Conservation (phyloP, 2,329 filamentous ascomycete species). For the Aspergillus chevalieri region DNA sequence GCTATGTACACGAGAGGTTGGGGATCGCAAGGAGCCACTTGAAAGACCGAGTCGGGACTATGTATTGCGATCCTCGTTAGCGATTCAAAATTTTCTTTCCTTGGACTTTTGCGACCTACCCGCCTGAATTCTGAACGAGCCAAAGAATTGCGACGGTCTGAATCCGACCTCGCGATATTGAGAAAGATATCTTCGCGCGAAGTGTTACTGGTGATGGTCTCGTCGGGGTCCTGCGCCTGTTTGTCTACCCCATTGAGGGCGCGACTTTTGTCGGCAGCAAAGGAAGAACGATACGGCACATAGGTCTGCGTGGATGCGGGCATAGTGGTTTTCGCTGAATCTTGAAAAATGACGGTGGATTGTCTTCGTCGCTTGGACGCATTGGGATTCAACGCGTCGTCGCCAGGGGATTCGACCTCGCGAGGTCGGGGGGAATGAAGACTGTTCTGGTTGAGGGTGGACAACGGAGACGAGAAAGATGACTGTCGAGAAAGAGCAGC, state of each 20-base stretch:
- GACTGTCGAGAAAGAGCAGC: slow-evolving; percentile 6
- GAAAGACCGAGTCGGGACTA: slow-evolving; percentile 35
- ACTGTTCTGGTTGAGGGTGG: slow-evolving; percentile 7
- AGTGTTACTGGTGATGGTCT: slow-evolving; percentile 27
- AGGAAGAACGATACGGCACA: slow-evolving; percentile 19
- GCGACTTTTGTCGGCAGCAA: slow-evolving; percentile 20
- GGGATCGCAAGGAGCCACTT: slow-evolving; percentile 28
- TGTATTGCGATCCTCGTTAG: slow-evolving; percentile 1
- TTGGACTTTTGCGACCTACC: slow-evolving; percentile 21
- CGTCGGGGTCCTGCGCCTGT: slow-evolving; percentile 25
- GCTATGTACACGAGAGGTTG: slow-evolving; percentile 26
- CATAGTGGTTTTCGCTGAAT: slow-evolving; percentile 26
- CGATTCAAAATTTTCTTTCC: background rate
- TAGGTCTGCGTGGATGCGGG: slow-evolving; percentile 26
- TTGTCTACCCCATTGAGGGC: slow-evolving; percentile 20
- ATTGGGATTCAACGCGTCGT: slow-evolving; percentile 21
- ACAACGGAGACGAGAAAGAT: slow-evolving; percentile 4
- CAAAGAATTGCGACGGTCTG: slow-evolving; percentile 31
- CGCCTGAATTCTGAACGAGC: slow-evolving; percentile 34
- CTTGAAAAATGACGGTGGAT: slow-evolving; percentile 9
- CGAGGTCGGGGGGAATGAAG: slow-evolving; percentile 12
- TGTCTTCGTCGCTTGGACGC: slow-evolving; percentile 23
- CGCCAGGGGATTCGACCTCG: slow-evolving; percentile 9
- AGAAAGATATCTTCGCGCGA: slow-evolving; percentile 41
- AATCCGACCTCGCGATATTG: slow-evolving; percentile 41